Conservation (phyloP, 306 rosid genomes). For the Echinosophora koreensis region DNA sequence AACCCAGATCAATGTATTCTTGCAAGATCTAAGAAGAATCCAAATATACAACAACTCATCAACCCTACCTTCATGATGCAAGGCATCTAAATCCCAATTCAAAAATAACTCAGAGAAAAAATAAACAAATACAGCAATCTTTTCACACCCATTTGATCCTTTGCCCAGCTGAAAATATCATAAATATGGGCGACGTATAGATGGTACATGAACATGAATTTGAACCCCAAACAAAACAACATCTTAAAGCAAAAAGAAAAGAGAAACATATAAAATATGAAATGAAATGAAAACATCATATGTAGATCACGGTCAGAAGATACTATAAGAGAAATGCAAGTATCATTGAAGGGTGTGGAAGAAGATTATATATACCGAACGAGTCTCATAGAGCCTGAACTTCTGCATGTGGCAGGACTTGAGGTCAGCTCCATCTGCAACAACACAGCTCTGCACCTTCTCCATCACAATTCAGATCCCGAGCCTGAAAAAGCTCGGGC, state of each 20-base stretch:
- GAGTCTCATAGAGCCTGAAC: conserved; percentile 94
- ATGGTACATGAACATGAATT: conserved; percentile 32
- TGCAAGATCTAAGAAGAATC: conserved; percentile 19
- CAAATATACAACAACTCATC: conserved; percentile 19
- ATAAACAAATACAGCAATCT: background rate
- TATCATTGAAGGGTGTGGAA: background rate
- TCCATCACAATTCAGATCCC: conserved; percentile 82
- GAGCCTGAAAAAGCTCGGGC: conserved; percentile 66
- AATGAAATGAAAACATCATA: background rate
- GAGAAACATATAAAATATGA: conserved; percentile 10
- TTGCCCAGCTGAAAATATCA: conserved; percentile 15
- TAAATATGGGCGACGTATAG: background rate
- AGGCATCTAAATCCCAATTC: conserved; percentile 30
- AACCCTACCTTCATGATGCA: conserved; percentile 11
- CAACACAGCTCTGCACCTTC: conserved; percentile 46
- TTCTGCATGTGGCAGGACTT: conserved; percentile 75
- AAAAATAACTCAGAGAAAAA: conserved; percentile 6
- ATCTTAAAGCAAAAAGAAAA: conserved; percentile 26
- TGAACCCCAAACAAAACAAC: conserved; percentile 12
- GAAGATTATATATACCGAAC: conserved; percentile 69
- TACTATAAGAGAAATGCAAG: conserved; percentile 16
- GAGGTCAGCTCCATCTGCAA: conserved; percentile 54
- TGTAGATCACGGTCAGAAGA: conserved; percentile 31
- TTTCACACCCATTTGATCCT: conserved; percentile 12
- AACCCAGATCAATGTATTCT: conserved; percentile 8